Base-by-base conservation (phyloP, 2,329 filamentous ascomycete species). In the Alternaria novae-zelandiae region DNA sequence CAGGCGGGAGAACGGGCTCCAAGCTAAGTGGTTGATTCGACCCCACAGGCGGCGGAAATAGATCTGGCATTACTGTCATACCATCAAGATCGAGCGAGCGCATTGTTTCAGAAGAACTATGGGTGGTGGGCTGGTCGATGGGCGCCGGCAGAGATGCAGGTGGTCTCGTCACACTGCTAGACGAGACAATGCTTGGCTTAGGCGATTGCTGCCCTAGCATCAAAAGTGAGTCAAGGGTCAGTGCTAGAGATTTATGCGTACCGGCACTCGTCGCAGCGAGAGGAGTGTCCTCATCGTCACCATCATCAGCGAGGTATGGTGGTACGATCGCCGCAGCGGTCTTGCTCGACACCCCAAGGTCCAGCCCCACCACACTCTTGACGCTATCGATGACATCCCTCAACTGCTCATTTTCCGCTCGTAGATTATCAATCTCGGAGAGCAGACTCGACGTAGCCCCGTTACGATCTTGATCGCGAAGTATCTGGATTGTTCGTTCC, bases 401-500 rank as follows among this genome's bases (percentile, higher is more conserved):
- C 25, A 79, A 54, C 15, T 74, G 70, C 62, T 78, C 76, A n/a
- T 79, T 79, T 55, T 79, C 76, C 13, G 70, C 64, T 54, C 76
- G 67, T 13, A 79, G 54, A 4, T 54, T 59, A 20, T 78, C 74
- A 36, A 79, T 78, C 44, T 79, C 76, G 5, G 68, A 69, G 2
- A 79, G 64, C 8, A 79, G 54, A 45, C 69, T 77, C 20, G 74
- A 67, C 17, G 74, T 78, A 3, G 73, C 71, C 13, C 72, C 74
- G 67, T 77, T 76, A 28, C 70, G 63, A 47, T 79, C 77, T 54
- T 79, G 75, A 21, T 76, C 69, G 26, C 73, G 60, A 7, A 79
- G 61, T n/a, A 79, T 77, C 54, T 77, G 68, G 25, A 79, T 78
- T 3, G 76, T 78, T 26, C 76, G 72, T 56, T 79, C 76, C 3